phyloP scores from a whole-genome alignment of 1,284 basidiomycete species.

The Stygiomarasmius scandens region DNA sequence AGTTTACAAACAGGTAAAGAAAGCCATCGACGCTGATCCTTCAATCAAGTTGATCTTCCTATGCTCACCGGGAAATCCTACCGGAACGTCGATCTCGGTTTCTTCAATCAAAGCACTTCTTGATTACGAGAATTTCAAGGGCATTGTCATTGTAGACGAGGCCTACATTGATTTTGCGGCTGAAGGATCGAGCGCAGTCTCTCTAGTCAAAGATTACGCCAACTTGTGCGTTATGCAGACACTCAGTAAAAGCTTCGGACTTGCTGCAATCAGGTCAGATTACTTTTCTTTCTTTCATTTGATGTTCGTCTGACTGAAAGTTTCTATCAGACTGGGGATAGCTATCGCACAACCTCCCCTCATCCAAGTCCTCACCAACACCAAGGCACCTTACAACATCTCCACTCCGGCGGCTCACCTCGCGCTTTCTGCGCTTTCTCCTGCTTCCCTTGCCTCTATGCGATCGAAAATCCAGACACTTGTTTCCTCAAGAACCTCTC shows the following conservation, averaged over 20 bases:
- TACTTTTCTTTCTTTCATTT: neutral
- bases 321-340: constrained; percentile 72
- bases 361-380: constrained; percentile 92
- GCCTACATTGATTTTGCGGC: constrained; percentile 95
- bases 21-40: constrained; percentile 65
- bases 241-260: constrained; percentile 93
- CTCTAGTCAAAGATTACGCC: constrained; percentile 78
- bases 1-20: constrained; percentile 61
- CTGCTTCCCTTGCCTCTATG: constrained; percentile 68
- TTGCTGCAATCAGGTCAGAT: constrained; percentile 89
- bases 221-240: constrained; percentile 97
- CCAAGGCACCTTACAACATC: constrained; percentile 98
- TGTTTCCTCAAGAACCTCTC: constrained; percentile 55
- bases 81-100: constrained; percentile 86
- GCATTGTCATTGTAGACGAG: constrained; percentile 94
- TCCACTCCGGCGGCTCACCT: constrained; percentile 89
- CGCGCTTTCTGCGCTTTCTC: constrained; percentile 78
- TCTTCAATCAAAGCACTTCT: constrained; percentile 72
- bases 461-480: constrained; percentile 66
- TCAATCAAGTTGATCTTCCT: constrained; percentile 91
- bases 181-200: constrained; percentile 65
- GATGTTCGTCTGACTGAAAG: neutral
- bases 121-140: constrained; percentile 83
- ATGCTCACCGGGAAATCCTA: constrained; percentile 98
- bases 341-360: constrained; percentile 89